Conservation (phyloP, 495 filamentous ascomycete species). For the Tuber melanosporum region DNA sequence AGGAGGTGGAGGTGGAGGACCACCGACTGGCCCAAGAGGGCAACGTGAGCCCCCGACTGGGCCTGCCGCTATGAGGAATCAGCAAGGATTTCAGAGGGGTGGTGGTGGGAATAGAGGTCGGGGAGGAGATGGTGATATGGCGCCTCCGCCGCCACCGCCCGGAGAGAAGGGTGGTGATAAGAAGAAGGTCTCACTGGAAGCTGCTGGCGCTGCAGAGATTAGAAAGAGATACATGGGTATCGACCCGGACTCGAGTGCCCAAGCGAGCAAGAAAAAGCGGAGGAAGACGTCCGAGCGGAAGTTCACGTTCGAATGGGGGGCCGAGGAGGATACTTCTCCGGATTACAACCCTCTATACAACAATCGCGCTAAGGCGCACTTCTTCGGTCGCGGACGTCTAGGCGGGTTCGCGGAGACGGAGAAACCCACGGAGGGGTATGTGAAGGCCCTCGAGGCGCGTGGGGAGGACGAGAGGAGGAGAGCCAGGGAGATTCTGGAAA, state of each 20-base stretch:
- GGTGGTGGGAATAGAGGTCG: constrained; percentile 8
- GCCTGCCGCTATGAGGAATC: constrained; percentile 38
- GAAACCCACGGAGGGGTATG: constrained; percentile 63
- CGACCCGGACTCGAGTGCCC: constrained; percentile 77
- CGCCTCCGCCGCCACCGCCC: constrained; percentile 35
- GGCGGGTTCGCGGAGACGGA: constrained; percentile 79
- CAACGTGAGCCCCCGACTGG: constrained; percentile 39
- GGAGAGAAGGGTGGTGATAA: constrained; percentile 47
- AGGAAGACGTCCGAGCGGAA: constrained; percentile 90
- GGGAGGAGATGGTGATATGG: constrained; percentile 21
- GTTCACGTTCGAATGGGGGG: constrained; percentile 99
- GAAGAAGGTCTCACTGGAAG: constrained; percentile 57
- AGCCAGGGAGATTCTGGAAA: constrained; percentile 76
- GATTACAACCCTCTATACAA: constrained; percentile 89
- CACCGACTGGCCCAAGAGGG: constrained; percentile 34
- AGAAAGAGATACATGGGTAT: constrained; percentile 88
- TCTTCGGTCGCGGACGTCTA: constrained; percentile 73
- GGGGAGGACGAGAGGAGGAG: constrained; percentile 77
- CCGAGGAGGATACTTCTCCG: constrained; percentile 85
- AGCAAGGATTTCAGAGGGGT: constrained; percentile 6
- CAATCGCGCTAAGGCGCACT: constrained; percentile 61
- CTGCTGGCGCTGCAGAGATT: constrained; percentile 69
- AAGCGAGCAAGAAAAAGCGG: constrained; percentile 94
- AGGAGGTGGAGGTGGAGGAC: constrained; percentile 16
- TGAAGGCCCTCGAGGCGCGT: constrained; percentile 66